A percentile compares a stretch with the other conserved stretches of the same genome.
phyloP scores from a whole-genome alignment of 2,329 filamentous ascomycete genomes.

The Chaetomium sp. region DNA sequence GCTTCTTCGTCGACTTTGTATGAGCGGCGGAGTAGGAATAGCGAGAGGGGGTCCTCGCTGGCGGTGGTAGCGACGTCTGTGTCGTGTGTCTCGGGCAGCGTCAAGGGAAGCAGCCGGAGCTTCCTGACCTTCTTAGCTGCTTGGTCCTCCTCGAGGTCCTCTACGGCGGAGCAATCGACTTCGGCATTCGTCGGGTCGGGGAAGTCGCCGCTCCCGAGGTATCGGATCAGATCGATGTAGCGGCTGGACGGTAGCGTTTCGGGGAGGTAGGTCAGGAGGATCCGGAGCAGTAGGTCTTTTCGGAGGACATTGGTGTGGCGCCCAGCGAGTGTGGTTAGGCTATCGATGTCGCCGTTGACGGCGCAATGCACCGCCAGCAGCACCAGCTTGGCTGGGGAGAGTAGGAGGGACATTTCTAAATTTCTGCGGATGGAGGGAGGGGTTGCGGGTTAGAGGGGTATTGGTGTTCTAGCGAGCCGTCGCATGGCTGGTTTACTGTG shows the following conservation, averaged over 20 bases:
- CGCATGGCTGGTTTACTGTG: slow-evolving; percentile 10
- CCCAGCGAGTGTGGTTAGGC: slow-evolving; percentile 54
- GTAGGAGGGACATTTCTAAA: slow-evolving; percentile 29
- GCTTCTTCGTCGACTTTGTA: slow-evolving; percentile 65
- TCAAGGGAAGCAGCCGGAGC: slow-evolving; percentile 55
- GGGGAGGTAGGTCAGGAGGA: slow-evolving; percentile 71
- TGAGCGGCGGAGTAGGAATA: slow-evolving; percentile 62
- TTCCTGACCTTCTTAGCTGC: slow-evolving; percentile 58
- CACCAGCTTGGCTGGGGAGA: slow-evolving; percentile 62
- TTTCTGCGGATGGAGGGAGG: neutral
- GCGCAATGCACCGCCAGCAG: slow-evolving; percentile 68
- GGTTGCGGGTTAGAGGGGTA: neutral
- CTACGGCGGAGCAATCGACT: slow-evolving; percentile 51
- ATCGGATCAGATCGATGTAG: slow-evolving; percentile 56
- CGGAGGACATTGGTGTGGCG: slow-evolving; percentile 52
- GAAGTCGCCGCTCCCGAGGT: slow-evolving; percentile 46
- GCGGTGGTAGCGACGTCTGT: slow-evolving; percentile 39
- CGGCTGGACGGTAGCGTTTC: slow-evolving; percentile 58
- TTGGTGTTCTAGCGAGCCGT: slow-evolving; percentile 1
- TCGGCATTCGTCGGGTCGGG: slow-evolving; percentile 35
- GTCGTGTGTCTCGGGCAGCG: slow-evolving; percentile 29
- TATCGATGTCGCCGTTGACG: slow-evolving; percentile 56
- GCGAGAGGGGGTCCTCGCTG: slow-evolving; percentile 48
- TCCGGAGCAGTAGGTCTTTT: slow-evolving; percentile 60
- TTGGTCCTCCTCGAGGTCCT: slow-evolving; percentile 53